These are phyloP conservation scores for Pholiota adiposa DNA, from an alignment of 1,284 basidiomycete species.

Conservation along the genomic window DNA sequence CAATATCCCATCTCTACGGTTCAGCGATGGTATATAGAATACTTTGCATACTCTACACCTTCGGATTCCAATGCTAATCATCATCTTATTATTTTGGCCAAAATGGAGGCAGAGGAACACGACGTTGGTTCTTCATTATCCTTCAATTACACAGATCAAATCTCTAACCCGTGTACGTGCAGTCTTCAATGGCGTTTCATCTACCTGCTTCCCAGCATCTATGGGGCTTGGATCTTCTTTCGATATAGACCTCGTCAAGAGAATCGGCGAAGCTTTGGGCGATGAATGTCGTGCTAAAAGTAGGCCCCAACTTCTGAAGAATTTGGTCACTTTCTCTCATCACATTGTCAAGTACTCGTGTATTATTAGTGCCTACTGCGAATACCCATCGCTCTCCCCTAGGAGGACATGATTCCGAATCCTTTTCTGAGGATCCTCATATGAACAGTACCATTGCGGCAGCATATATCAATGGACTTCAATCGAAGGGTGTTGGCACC, in stretches of 20 bases:
- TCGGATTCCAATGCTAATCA: not conserved
- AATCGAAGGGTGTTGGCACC: conserved; percentile 51
- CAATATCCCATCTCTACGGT: conserved; percentile 48
- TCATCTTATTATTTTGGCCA: conserved; percentile 35
- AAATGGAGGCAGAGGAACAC: conserved; percentile 55
- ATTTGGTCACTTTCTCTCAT: not conserved
- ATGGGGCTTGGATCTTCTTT: conserved; percentile 55
- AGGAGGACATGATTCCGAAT: conserved; percentile 56
- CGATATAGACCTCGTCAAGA: conserved; percentile 46
- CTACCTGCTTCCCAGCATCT: conserved; percentile 52
- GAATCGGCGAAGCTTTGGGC: conserved; percentile 48
- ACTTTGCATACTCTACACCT: not conserved
- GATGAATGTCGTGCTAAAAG: conserved; percentile 51
- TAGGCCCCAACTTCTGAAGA: conserved; percentile 17
- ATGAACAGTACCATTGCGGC: conserved; percentile 48
- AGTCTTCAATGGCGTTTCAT: conserved; percentile 54
- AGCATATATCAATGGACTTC: conserved; percentile 57
- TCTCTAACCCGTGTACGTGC: not conserved
- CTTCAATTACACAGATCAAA: not conserved
- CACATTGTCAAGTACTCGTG: conserved; percentile 36
- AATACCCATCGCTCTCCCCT: conserved; percentile 58
- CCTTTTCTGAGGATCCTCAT: conserved; percentile 52
- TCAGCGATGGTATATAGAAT: conserved; percentile 43
- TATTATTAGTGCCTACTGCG: conserved; percentile 55
- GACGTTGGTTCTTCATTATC: conserved; percentile 37